phyloP scores from a whole-genome alignment of 768 basidiomycete genomes.

The Rhizopogon vinicolor region DNA sequence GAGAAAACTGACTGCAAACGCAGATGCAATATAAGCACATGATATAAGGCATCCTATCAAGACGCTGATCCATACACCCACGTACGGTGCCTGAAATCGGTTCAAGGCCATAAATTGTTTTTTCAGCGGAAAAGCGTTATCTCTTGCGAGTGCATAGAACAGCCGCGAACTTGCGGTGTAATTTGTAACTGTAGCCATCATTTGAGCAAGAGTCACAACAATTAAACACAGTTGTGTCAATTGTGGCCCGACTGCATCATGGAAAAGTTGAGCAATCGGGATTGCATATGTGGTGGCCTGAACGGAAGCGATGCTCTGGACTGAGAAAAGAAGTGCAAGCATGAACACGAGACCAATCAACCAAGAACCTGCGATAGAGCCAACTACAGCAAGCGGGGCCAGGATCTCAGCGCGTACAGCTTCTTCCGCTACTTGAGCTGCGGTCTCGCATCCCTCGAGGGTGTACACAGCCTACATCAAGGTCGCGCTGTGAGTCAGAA shows the following conservation, averaged over 20 bases:
- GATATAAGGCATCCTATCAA: conserved; percentile 50
- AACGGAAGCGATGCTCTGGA: conserved; percentile 46
- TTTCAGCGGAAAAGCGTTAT: conserved; percentile 47
- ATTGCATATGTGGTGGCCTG: conserved; percentile 47
- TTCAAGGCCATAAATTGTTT: conserved; percentile 45
- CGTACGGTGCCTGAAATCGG: conserved; percentile 48
- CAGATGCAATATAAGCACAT: conserved; percentile 54
- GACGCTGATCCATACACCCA: conserved; percentile 52
- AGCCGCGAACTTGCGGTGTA: conserved; percentile 54
- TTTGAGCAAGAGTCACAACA: conserved; percentile 45
- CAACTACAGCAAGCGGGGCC: conserved; percentile 52
- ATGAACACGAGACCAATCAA: conserved; percentile 52
- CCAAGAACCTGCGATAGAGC: conserved; percentile 53
- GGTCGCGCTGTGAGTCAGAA: neutral
- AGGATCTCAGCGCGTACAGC: conserved; percentile 49
- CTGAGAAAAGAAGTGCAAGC: conserved; percentile 53
- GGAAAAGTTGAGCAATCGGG: conserved; percentile 56
- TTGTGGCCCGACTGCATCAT: conserved; percentile 44
- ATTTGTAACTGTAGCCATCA: conserved; percentile 51
- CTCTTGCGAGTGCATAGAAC: conserved; percentile 52
- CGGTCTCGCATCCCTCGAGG: conserved; percentile 57
- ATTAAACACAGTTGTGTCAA: conserved; percentile 48
- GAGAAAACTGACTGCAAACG: conserved; percentile 40
- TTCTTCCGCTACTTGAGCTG: conserved; percentile 58
- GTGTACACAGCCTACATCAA: conserved; percentile 46